These are phyloP conservation scores for Puya raimondii DNA, from an alignment of 176 grass and related monocot genomes.

Conservation along the genomic window DNA sequence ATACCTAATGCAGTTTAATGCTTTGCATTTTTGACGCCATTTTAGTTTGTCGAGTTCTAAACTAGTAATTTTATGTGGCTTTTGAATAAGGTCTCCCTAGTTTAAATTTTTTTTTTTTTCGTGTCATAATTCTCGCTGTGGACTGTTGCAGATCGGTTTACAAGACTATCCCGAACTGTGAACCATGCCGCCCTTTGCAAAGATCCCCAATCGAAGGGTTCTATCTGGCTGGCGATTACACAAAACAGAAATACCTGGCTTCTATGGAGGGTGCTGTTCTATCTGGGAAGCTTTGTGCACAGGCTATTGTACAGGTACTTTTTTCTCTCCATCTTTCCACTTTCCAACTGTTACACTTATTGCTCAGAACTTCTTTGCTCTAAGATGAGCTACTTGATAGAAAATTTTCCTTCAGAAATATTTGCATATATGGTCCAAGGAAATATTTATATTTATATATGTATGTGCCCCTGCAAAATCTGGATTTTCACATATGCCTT, in stretches of 20 bases:
- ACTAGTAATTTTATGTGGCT: background rate
- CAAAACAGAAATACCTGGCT: slow-evolving; percentile 95
- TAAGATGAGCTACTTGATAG: background rate
- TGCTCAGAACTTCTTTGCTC: background rate
- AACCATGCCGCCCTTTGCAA: slow-evolving; percentile 77
- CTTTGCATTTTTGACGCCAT: background rate
- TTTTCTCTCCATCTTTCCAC: slow-evolving; percentile 1
- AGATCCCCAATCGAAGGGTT: slow-evolving; percentile 90
- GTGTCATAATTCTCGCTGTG: background rate
- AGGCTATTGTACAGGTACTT: slow-evolving; percentile 73
- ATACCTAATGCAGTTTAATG: background rate
- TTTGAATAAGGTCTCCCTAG: background rate
- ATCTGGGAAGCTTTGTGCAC: slow-evolving; percentile 80
- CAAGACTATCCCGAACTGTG: slow-evolving; percentile 83
- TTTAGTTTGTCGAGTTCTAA: background rate
- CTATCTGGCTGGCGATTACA: slow-evolving; percentile 85
- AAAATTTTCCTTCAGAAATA: too few species aligned
- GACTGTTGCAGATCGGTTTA: slow-evolving; percentile 72
- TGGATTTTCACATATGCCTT: too few species aligned
- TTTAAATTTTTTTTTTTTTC: background rate
- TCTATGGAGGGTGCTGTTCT: slow-evolving; percentile 95
- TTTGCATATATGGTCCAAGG: too few species aligned
- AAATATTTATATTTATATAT: too few species aligned
- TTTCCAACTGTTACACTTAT: background rate
- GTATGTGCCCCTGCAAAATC: too few species aligned